These are phyloP conservation scores for Penicillium dipodomyicola DNA, from an alignment of 495 filamentous ascomycete genomes.

Conservation along the genomic window DNA sequence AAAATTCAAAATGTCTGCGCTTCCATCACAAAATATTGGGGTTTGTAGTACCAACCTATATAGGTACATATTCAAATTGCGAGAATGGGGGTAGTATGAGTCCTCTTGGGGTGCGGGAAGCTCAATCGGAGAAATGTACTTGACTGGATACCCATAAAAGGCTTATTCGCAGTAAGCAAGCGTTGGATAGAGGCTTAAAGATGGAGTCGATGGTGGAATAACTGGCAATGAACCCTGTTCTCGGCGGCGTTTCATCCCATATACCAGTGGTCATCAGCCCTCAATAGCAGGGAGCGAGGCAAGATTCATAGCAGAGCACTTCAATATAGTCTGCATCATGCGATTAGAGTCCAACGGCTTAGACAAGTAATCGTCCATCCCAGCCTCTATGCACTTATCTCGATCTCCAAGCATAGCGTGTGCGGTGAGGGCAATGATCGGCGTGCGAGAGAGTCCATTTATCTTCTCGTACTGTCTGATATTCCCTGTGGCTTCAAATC, in stretches of 20 bases:
- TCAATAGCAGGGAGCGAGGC: conserved; percentile 7
- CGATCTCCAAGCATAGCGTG: conserved; percentile 76
- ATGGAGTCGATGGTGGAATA: too few relatives aligned
- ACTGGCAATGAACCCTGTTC: background rate
- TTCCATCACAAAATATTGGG: background rate
- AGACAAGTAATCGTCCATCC: conserved; percentile 82
- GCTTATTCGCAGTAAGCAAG: background rate
- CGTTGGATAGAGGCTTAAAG: background rate
- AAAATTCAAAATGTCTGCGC: background rate
- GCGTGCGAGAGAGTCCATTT: conserved; percentile 51
- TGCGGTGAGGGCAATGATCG: conserved; percentile 81
- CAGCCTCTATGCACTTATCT: conserved; percentile 72
- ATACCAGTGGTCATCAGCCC: background rate
- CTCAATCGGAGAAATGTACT: background rate
- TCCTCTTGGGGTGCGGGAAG: background rate
- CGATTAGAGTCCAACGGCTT: conserved; percentile 70
- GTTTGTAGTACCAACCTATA: background rate
- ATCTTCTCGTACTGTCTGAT: conserved; percentile 60
- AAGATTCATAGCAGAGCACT: conserved; percentile 42
- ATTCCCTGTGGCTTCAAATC: conserved; percentile 71
- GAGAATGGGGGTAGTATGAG: background rate
- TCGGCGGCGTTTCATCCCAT: background rate
- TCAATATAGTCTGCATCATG: conserved; percentile 69
- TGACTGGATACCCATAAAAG: background rate
- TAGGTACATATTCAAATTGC: background rate